Conservation (phyloP, 1,139 yeast genomes). For the Zygosaccharomyces sapae region DNA sequence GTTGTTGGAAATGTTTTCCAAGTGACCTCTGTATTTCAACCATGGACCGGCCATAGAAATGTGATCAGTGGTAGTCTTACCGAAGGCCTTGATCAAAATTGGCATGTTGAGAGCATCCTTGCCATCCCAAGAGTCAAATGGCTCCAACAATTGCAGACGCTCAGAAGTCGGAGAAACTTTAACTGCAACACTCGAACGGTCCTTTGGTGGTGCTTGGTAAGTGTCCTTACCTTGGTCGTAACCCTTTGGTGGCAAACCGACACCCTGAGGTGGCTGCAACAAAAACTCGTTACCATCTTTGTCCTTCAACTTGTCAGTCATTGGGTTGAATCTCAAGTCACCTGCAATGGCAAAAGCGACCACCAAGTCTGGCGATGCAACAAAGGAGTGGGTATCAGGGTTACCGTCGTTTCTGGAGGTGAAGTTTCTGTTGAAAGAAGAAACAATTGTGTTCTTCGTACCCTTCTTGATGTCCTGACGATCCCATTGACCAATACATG, state of each 20-base stretch:
- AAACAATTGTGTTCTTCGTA: constrained; percentile 96
- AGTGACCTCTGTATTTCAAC: constrained; percentile 99
- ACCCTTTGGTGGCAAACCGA: constrained; percentile 88
- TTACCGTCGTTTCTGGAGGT: constrained; percentile 98
- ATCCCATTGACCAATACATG: constrained; percentile 99
- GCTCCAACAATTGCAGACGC: constrained; percentile 84
- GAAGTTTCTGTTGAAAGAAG: constrained; percentile 99
- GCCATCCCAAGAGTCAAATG: constrained; percentile 94
- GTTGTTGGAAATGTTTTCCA: constrained; percentile 97
- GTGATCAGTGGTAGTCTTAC: constrained; percentile 99
- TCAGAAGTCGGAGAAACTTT: constrained; percentile 80
- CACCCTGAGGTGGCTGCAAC: constrained; percentile 86
- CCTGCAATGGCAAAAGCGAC: constrained; percentile 97
- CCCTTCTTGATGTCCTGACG: constrained; percentile 96
- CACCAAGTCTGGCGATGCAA: constrained; percentile 96
- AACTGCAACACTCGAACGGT: constrained; percentile 73
- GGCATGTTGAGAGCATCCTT: constrained; percentile 87
- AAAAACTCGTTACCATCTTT: constrained; percentile 93
- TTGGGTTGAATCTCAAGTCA: constrained; percentile 96
- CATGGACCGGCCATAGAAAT: constrained; percentile 99
- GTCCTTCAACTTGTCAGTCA: constrained; percentile 91
- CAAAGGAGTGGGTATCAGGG: constrained; percentile 97
- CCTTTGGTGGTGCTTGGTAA: constrained; percentile 95
- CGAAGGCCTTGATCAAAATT: constrained; percentile 91
- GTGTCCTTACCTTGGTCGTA: constrained; percentile 95